phyloP scores from a whole-genome alignment of 2,329 filamentous ascomycete genomes.

The Colletotrichum filicis region DNA sequence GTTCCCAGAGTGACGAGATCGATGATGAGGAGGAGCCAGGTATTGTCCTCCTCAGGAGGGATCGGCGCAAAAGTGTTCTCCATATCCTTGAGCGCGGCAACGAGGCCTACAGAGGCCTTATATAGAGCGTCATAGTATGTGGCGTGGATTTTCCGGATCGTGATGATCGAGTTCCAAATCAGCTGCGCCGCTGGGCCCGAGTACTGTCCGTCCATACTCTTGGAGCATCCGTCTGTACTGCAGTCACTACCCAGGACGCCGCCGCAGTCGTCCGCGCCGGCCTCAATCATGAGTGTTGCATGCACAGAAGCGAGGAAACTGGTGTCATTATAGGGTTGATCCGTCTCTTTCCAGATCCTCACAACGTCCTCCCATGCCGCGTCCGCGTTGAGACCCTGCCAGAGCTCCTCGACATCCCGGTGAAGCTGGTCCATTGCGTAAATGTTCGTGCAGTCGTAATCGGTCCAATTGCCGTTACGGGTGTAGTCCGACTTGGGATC shows the following conservation, averaged over 20 bases:
- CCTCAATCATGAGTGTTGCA: background rate
- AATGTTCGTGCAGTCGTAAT: background rate
- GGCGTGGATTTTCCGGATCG: slow-evolving; percentile 37
- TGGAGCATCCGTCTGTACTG: background rate
- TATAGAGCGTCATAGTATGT: background rate
- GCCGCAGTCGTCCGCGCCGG: background rate
- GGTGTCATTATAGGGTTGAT: background rate
- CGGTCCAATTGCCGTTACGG: slow-evolving; percentile 34
- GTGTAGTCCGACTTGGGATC: background rate
- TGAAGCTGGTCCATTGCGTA: background rate
- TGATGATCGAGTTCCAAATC: slow-evolving; percentile 42
- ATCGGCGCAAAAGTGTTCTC: slow-evolving; percentile 43
- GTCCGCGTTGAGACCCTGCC: slow-evolving; percentile 38
- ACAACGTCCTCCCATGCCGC: slow-evolving; percentile 43
- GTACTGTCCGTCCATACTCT: slow-evolving; percentile 20
- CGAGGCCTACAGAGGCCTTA: background rate
- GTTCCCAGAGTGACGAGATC: slow-evolving; percentile 43
- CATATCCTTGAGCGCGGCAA: background rate
- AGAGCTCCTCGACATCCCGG: slow-evolving; percentile 37
- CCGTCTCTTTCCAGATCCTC: slow-evolving; percentile 36
- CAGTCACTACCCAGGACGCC: background rate
- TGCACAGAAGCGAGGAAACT: slow-evolving; percentile 36
- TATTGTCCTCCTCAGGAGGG: slow-evolving; percentile 37
- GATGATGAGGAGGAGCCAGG: slow-evolving; percentile 43
- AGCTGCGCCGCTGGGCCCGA: slow-evolving; percentile 37